These are phyloP conservation scores for Annulohypoxylon truncatum DNA, from an alignment of 2,329 filamentous ascomycete species.

Conservation along the genomic window DNA sequence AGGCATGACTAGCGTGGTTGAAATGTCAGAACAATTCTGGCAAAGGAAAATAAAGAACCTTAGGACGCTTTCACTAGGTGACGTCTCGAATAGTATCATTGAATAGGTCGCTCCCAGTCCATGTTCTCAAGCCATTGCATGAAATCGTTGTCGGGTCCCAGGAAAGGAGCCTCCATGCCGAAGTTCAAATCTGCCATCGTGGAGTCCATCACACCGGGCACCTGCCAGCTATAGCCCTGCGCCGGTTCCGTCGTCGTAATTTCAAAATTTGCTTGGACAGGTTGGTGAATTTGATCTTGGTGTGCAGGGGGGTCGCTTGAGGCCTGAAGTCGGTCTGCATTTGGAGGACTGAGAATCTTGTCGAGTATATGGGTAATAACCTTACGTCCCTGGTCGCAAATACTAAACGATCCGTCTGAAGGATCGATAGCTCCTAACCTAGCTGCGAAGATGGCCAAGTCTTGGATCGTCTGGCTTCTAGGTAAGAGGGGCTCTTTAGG, in stretches of 20 bases:
- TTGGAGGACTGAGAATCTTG: constrained; percentile 49
- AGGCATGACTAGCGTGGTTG: neutral
- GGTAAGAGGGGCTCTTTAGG: constrained; percentile 51
- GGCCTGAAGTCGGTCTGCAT: constrained; percentile 27
- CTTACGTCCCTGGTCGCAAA: constrained; percentile 52
- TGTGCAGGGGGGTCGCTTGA: constrained; percentile 20
- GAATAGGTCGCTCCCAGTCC: constrained; percentile 48
- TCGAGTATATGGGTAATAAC: constrained; percentile 53
- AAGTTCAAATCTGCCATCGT: constrained; percentile 45
- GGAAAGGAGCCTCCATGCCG: constrained; percentile 46
- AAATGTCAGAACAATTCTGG: too few relatives aligned
- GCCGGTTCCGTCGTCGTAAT: constrained; percentile 27
- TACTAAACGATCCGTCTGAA: constrained; percentile 46
- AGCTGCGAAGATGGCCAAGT: constrained; percentile 52
- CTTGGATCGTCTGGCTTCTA: constrained; percentile 53
- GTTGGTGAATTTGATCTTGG: constrained; percentile 28
- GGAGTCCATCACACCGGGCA: constrained; percentile 41
- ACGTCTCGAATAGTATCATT: neutral
- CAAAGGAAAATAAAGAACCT: neutral
- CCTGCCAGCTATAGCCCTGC: constrained; percentile 36
- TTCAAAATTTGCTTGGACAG: constrained; percentile 33
- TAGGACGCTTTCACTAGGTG: neutral
- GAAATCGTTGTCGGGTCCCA: constrained; percentile 51
- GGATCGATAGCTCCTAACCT: constrained; percentile 50
- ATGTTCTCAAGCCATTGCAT: constrained; percentile 52